Evolutionary conservation across 768 basidiomycete species (phyloP), one percentile per base, ranked within the genome.

Genomic region (Tremella fuciformis): DNA sequence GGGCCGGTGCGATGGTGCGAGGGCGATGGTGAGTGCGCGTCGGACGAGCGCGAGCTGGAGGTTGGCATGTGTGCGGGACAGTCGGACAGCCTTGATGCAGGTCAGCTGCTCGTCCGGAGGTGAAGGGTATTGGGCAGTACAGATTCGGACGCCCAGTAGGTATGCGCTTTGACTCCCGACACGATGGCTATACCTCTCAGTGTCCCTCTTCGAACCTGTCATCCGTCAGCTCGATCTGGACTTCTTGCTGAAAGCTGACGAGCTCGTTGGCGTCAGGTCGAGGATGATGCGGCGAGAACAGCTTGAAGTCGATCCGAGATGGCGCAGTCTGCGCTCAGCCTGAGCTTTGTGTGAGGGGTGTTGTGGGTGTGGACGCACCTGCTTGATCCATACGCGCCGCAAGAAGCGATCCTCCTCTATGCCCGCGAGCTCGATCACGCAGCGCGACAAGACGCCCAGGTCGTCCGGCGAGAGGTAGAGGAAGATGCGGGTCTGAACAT

Each of bases 391-490:
- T 18, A 59, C 40, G 21, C 19, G 53, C 21, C 50, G 11, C 24
- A 59, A 46, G 34, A 53, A 53, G 21, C 42, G 39, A 44, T 59
- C 57, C 16, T 52, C 42, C 34, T 59, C 57, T 2, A 59, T 34
- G 6, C 57, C 57, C 25, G 21, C 25, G 21, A 59, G 38, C 18
- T 53, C 57, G 25, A 22, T 22, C 21, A 59, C 57, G 21, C 22
- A 39, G 16, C 51, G 37, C 11, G 57, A 59, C 13, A 59, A 26
- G 29, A 44, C 34, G 19, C 50, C 34, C 21, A 59, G 57, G 40
- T 59, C 57, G 29, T 52, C 57, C 13, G 57, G 57, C 16, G 57
- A 53, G 16, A 59, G 51, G 51, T 55, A 59, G 16, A 53, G 50
- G 40, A 59, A 46, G 16, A 59, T 59, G 2, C 51, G 37, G 11